These are phyloP conservation scores for Thuja plicata DNA, from an alignment of 83 land plant species.

Conservation along the genomic window DNA sequence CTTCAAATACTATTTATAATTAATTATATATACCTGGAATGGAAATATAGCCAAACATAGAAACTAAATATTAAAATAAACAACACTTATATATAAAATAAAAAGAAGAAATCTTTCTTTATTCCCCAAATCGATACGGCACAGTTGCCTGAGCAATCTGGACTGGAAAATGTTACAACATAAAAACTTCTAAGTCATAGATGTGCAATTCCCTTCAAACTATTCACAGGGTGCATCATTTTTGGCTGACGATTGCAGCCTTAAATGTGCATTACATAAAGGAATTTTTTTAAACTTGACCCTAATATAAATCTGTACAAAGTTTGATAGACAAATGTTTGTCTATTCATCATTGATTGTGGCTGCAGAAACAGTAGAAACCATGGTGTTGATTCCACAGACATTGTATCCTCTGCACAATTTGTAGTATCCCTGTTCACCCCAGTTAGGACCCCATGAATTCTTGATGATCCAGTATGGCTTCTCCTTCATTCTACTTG, in stretches of 20 bases:
- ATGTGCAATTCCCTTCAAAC: not conserved
- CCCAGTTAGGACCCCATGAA: slow-evolving; percentile 87
- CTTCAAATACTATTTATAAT: too few relatives aligned
- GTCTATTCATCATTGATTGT: not conserved
- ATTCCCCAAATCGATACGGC: not conserved
- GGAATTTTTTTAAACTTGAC: not conserved
- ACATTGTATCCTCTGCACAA: slow-evolving; percentile 63
- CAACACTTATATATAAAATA: too few relatives aligned
- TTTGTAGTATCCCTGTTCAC: slow-evolving; percentile 79
- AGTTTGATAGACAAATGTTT: not conserved
- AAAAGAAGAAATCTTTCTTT: too few relatives aligned
- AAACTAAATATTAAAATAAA: too few relatives aligned
- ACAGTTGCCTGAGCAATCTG: not conserved
- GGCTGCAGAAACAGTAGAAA: slow-evolving; percentile 57
- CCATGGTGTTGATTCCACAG: slow-evolving; percentile 83
- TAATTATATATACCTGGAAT: too few relatives aligned
- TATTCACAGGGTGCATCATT: not conserved
- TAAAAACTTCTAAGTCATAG: not conserved
- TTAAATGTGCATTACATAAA: not conserved
- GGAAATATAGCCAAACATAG: too few relatives aligned
- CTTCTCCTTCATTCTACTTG: slow-evolving; percentile 51
- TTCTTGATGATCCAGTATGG: slow-evolving; percentile 89
- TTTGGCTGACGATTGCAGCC: not conserved
- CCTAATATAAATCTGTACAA: not conserved
- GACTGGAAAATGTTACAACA: not conserved